Evolutionary conservation across 1,284 basidiomycete genomes (phyloP).

Genomic region (Porodaedalea pini): DNA sequence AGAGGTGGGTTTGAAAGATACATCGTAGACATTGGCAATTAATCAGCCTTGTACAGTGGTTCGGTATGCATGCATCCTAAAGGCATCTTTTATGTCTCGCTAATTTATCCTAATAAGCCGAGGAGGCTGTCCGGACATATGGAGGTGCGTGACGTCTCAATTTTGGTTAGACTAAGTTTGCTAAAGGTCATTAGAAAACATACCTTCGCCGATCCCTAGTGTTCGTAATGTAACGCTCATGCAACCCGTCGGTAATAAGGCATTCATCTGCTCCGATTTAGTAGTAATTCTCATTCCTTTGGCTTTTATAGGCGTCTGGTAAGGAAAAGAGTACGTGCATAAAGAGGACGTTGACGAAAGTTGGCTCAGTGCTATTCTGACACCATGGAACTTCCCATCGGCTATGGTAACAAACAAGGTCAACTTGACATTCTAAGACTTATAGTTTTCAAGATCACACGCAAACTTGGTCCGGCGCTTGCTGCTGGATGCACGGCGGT

Average conservation of each 20-base stretch:
- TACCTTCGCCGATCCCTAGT: constrained; percentile 73
- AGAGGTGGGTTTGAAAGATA: constrained; percentile 50
- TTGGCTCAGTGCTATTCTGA: constrained; percentile 60
- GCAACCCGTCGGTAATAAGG: constrained; percentile 77
- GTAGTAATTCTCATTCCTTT: not conserved
- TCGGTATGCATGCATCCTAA: constrained; percentile 48
- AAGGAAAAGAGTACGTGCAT: constrained; percentile 26
- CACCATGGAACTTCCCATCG: constrained; percentile 91
- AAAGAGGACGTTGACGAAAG: not conserved
- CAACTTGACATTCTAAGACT: constrained; percentile 43
- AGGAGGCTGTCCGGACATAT: constrained; percentile 83
- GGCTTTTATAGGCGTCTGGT: constrained; percentile 55
- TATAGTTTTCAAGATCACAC: constrained; percentile 55
- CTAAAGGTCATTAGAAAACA: constrained; percentile 53
- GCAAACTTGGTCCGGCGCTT: constrained; percentile 85
- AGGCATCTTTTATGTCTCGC: not conserved
- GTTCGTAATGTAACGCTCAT: constrained; percentile 89
- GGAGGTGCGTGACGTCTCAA: constrained; percentile 47
- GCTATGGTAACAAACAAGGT: constrained; percentile 60
- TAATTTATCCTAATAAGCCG: constrained; percentile 49
- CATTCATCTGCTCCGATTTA: constrained; percentile 2
- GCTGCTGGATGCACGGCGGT: constrained; percentile 96
- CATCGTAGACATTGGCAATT: not conserved
- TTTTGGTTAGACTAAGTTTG: not conserved
- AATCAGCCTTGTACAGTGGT: constrained; percentile 52